Percentiles rank a stretch among this genome's conserved stretches.
Evolutionary conservation across 441 rosid species (phyloP).

Genomic region (Euphorbia schlechtendalii): DNA sequence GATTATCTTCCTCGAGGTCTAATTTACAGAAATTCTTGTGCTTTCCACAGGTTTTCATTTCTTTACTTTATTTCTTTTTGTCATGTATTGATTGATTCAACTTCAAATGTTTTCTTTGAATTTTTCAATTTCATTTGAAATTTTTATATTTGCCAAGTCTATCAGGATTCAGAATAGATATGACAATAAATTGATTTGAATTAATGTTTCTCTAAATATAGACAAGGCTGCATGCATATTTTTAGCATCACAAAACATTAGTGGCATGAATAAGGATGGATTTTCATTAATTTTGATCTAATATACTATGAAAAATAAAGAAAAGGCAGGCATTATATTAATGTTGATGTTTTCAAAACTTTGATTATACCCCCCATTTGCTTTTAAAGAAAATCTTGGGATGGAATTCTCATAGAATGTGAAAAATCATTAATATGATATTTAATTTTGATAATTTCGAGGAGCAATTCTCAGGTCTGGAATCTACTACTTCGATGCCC

Average conservation of each 20-base stretch:
- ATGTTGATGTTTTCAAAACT: background rate
- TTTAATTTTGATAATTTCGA: background rate
- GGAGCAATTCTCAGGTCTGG: background rate
- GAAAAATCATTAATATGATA: background rate
- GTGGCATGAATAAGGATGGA: background rate
- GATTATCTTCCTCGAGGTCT: conserved; percentile 26
- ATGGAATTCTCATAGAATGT: background rate
- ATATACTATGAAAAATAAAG: no score
- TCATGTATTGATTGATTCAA: no score
- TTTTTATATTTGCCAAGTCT: no score
- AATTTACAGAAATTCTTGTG: conserved; percentile 30
- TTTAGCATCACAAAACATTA: background rate
- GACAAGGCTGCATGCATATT: background rate
- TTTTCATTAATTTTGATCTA: no score
- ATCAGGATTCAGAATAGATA: no score
- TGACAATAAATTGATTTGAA: no score
- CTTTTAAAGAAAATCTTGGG: no score
- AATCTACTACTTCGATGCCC: background rate
- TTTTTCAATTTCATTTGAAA: no score
- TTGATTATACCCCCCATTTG: no score
- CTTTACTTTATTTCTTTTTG: no score
- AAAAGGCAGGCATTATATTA: no score
- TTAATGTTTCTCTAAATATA: background rate
- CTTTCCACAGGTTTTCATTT: conserved; percentile 28
- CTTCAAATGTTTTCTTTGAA: no score